phyloP scores from a whole-genome alignment of 192 early-diverging fungal species.

The Piromyces sp. region DNA sequence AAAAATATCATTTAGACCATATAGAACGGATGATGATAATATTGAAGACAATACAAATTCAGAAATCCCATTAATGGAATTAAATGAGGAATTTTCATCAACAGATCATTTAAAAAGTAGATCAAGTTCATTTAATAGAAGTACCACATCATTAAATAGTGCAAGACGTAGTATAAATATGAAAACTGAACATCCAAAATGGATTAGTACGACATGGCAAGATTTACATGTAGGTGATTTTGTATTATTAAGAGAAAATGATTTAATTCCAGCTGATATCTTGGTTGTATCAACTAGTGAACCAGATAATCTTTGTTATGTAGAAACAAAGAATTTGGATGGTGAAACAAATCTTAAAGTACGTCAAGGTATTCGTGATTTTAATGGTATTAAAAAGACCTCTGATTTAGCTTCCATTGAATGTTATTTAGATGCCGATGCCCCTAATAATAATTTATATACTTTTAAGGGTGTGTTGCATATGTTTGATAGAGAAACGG shows the following conservation, averaged over 20 bases:
- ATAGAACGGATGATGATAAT: neutral
- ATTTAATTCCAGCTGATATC: slow-evolving; percentile 81
- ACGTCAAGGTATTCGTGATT: slow-evolving; percentile 46
- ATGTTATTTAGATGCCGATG: slow-evolving; percentile 59
- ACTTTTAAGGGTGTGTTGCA: slow-evolving; percentile 62
- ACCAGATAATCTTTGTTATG: slow-evolving; percentile 64
- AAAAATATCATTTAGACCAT: neutral
- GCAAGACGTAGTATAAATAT: neutral
- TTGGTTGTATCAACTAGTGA: slow-evolving; percentile 73
- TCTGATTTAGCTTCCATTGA: slow-evolving; percentile 29
- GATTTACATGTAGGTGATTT: slow-evolving; percentile 78
- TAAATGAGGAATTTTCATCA: neutral
- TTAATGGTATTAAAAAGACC: slow-evolving; percentile 17
- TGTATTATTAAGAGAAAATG: slow-evolving; percentile 63
- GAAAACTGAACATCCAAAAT: neutral
- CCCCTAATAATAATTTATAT: slow-evolving; percentile 73
- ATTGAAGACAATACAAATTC: neutral
- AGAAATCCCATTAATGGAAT: neutral
- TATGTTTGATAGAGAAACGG: neutral
- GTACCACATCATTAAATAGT: neutral
- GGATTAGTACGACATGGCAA: slow-evolving; percentile 45
- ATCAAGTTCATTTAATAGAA: neutral
- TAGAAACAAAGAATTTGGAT: slow-evolving; percentile 95
- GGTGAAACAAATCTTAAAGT: slow-evolving; percentile 97
- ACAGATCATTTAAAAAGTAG: neutral